Base-by-base conservation (phyloP, 257 asterid genomes). In the Haberlea rhodopensis region DNA sequence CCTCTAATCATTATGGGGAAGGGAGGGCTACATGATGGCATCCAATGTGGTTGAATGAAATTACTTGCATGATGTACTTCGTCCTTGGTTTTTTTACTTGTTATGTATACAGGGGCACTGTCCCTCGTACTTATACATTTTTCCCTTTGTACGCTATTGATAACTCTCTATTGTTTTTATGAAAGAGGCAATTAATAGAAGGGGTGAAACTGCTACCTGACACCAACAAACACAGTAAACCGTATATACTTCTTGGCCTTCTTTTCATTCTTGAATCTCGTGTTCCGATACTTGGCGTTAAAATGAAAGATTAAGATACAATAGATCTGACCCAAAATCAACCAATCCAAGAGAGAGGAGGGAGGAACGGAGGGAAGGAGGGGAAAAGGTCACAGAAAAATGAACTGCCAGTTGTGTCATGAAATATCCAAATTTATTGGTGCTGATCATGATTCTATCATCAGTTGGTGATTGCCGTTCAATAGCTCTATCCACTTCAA, bases 51-150 rank as follows among this genome's bases (percentile, higher is more conserved):
- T 45, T 24, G 31, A 64, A 63, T 13, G 32, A 22, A 40, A 53
- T 59, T n/a, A n/a, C 29, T 62, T 53, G 57, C 56, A 53, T 46
- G 40, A 53, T 27, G 27, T 68, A 49, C 34, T 28, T 68, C 57
- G 45, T 9, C 32, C 59, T 57, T 59, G n/a, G n/a, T n/a, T n/a
- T n/a, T n/a, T 46, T 46, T 26, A 28, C 22, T 27, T 0, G 4
- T 18, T 46, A 25, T 53, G 45, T 21, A 43, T 45, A 45, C 21
- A 13, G n/a, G 40, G 29, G 16, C 19, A 51, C 18, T 3, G 60
- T 59, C 34, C 6, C 26, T 13, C 45, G 40, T 22, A 37, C 53
- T 16, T 53, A 10, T 19, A 25, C 19, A n/a, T n/a, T n/a, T n/a
- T 46, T 27, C 6, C 15, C 54, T 37, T 63, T 61, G n/a, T n/a